Evolutionary conservation across 2,329 filamentous ascomycete genomes (phyloP).

Genomic region (Exophiala viscosa): DNA sequence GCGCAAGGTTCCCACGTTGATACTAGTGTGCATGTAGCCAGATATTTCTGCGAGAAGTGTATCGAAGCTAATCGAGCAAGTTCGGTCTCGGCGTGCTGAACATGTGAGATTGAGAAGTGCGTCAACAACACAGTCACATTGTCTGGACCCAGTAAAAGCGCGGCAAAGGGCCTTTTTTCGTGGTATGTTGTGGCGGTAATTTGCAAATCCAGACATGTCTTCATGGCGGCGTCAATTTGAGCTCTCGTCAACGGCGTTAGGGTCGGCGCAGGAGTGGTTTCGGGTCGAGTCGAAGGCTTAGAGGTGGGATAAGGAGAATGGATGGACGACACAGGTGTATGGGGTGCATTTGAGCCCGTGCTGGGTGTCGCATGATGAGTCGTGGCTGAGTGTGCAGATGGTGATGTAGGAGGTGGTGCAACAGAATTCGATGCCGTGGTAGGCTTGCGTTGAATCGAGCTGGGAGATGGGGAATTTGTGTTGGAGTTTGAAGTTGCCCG

Average conservation of each 20-base stretch:
- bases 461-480: slow-evolving; percentile 13
- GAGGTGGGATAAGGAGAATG: slow-evolving; percentile 2
- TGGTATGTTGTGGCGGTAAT: slow-evolving; percentile 40
- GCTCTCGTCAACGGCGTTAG: slow-evolving; percentile 33
- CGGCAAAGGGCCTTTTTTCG: slow-evolving; percentile 50
- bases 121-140: slow-evolving; percentile 48
- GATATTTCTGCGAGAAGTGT: slow-evolving; percentile 48
- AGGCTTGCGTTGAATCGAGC: slow-evolving; percentile 20
- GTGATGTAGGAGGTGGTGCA: slow-evolving; percentile 7
- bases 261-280: not conserved
- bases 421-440: not conserved
- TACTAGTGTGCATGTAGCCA: slow-evolving; percentile 50
- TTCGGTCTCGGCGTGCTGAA: slow-evolving; percentile 52
- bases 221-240: slow-evolving; percentile 41
- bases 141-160: slow-evolving; percentile 48
- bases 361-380: slow-evolving; percentile 8
- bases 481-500: slow-evolving; percentile 11
- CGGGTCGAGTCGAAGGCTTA: slow-evolving; percentile 1
- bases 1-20: slow-evolving; percentile 56
- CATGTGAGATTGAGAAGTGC: slow-evolving; percentile 51
- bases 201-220: slow-evolving; percentile 43
- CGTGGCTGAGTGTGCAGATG: slow-evolving; percentile 6
- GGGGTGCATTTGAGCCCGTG: slow-evolving; percentile 2
- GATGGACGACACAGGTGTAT: slow-evolving; percentile 14
- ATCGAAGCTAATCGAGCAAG: slow-evolving; percentile 48